Conservation (phyloP, 176 grass and related monocot species). For the Pontederia crassipes region DNA sequence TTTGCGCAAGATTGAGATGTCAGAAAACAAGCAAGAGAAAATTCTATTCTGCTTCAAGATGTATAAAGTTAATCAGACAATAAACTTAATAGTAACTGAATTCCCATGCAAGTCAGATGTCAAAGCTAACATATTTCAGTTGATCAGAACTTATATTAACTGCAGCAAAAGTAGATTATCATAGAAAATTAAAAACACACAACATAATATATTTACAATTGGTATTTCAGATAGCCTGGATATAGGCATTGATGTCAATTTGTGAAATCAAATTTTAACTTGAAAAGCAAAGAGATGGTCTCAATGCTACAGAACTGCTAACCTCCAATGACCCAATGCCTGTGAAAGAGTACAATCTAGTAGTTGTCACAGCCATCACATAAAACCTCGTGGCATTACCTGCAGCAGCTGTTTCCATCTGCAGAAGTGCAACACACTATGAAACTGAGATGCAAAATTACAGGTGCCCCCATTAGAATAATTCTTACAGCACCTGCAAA, state of each 20-base stretch:
- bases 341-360: constrained; percentile 88
- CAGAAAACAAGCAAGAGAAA: neutral
- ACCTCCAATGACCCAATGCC: constrained; percentile 93
- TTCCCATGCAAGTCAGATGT: no score
- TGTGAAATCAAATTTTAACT: constrained; percentile 2
- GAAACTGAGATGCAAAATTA: neutral
- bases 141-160: no score
- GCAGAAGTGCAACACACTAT: neutral
- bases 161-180: no score
- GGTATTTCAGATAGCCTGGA: no score
- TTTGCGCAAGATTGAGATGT: neutral
- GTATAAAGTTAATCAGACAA: no score
- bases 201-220: no score
- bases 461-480: no score
- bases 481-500: constrained; percentile 40
- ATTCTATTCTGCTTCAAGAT: no score
- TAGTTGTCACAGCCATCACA: constrained; percentile 85
- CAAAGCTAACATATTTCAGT: no score
- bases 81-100: no score
- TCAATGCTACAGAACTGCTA: constrained; percentile 1
- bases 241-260: no score
- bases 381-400: constrained; percentile 58
- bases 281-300: neutral
- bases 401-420: constrained; percentile 75
- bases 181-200: no score